Percentiles rank a stretch among this genome's conserved stretches.
These are phyloP conservation scores for Chlamydomonas schloesseri DNA, from an alignment of 139 green algal species.

Conservation along the genomic window DNA sequence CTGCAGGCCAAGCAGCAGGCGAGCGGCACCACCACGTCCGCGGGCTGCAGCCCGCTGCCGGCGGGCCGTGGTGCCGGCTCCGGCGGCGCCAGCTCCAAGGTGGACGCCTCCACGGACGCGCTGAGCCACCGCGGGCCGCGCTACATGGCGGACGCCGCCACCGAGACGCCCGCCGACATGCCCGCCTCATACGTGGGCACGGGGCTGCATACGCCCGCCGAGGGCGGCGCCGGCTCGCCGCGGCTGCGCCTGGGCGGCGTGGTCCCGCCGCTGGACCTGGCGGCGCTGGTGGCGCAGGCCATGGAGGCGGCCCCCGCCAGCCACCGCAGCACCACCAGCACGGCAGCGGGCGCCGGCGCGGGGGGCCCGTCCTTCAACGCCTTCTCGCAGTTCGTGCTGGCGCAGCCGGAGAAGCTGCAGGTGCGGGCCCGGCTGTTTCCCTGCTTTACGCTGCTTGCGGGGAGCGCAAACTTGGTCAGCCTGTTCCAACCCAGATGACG, in stretches of 20 bases:
- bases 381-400: conserved; percentile 45
- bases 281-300: conserved; percentile 28
- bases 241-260: neutral
- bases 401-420: conserved; percentile 53
- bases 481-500: too few species aligned
- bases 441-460: too few species aligned
- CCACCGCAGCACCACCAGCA: conserved; percentile 26
- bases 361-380: neutral
- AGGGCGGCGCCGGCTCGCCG: neutral
- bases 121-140: too few species aligned
- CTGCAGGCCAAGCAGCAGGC: neutral
- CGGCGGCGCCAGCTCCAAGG: neutral
- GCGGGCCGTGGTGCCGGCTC: neutral
- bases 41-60: conserved; percentile 20
- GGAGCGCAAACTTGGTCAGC: too few species aligned
- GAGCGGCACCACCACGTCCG: too few species aligned
- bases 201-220: neutral
- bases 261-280: conserved; percentile 22
- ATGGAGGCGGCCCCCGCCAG: conserved; percentile 28
- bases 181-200: neutral
- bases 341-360: neutral
- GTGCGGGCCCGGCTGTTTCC: too few species aligned
- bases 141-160: conserved; percentile 24
- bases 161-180: conserved; percentile 17
- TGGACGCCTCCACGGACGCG: neutral